These are phyloP conservation scores for Bolboschoenus planiculmis DNA, from an alignment of 176 grass and related monocot genomes.

Conservation along the genomic window DNA sequence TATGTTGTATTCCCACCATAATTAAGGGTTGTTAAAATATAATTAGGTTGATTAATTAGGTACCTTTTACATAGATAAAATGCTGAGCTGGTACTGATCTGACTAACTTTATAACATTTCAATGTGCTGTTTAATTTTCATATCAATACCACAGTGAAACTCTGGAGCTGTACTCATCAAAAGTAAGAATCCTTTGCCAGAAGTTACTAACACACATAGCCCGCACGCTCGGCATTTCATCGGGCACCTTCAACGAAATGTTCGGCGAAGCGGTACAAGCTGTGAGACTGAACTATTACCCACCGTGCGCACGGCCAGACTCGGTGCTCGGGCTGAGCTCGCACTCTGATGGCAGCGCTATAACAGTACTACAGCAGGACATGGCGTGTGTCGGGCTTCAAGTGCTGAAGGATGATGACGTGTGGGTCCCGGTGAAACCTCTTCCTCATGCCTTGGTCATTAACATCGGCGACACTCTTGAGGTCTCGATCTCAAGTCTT, in stretches of 20 bases:
- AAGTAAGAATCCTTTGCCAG: conserved; percentile 49
- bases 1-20: background rate
- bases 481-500: no score
- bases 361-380: conserved; percentile 97
- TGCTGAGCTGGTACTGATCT: no score
- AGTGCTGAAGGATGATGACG: conserved; percentile 38
- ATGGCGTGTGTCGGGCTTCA: conserved; percentile 44
- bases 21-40: background rate
- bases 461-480: conserved; percentile 65
- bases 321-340: conserved; percentile 67
- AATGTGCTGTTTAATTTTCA: background rate
- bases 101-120: background rate
- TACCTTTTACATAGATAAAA: background rate
- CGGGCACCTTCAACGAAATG: conserved; percentile 41
- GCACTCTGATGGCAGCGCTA: conserved; percentile 80
- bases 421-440: conserved; percentile 54
- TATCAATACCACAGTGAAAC: conserved; percentile 27
- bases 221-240: conserved; percentile 37
- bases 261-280: conserved; percentile 86
- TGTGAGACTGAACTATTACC: conserved; percentile 84
- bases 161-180: conserved; percentile 46
- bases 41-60: background rate
- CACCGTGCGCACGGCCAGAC: conserved; percentile 59
- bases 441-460: conserved; percentile 46
- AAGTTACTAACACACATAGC: conserved; percentile 40